phyloP scores from a whole-genome alignment of 495 filamentous ascomycete species.

The Penicillium canariense region DNA sequence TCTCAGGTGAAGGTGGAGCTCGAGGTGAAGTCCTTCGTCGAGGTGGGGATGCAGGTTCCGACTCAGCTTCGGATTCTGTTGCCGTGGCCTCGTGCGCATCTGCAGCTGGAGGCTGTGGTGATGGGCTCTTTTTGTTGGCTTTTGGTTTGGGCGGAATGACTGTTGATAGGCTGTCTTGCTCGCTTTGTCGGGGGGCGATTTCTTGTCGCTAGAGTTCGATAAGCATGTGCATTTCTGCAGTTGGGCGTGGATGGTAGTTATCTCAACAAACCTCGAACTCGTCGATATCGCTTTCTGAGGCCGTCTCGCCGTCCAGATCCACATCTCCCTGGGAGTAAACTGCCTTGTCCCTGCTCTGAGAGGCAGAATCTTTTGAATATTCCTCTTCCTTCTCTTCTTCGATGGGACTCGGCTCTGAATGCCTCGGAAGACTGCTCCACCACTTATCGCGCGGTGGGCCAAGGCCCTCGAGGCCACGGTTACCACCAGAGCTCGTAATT shows the following conservation, averaged over 20 bases:
- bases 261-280: slow-evolving; percentile 38
- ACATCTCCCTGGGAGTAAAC: slow-evolving; percentile 2
- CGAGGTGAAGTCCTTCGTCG: slow-evolving; percentile 2
- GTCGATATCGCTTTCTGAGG: slow-evolving; percentile 28
- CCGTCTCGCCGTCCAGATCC: slow-evolving; percentile 18
- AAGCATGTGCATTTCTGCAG: not conserved
- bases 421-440: slow-evolving; percentile 36
- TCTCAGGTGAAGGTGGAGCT: slow-evolving; percentile 6
- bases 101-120: slow-evolving; percentile 1
- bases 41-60: slow-evolving; percentile 5
- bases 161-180: slow-evolving; percentile 2
- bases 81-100: slow-evolving; percentile 14
- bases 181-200: slow-evolving; percentile 33
- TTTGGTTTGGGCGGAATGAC: not conserved
- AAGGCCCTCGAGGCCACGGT: slow-evolving; percentile 8
- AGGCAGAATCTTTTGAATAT: not conserved
- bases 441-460: slow-evolving; percentile 30
- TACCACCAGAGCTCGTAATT: slow-evolving; percentile 11
- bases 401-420: not conserved
- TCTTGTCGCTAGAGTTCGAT: slow-evolving; percentile 35
- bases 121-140: slow-evolving; percentile 4
- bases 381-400: slow-evolving; percentile 4
- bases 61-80: slow-evolving; percentile 23
- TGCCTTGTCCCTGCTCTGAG: not conserved
- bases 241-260: not conserved